phyloP scores from a whole-genome alignment of 148 eudicot genomes.

The Rhododendron kiyosumense region DNA sequence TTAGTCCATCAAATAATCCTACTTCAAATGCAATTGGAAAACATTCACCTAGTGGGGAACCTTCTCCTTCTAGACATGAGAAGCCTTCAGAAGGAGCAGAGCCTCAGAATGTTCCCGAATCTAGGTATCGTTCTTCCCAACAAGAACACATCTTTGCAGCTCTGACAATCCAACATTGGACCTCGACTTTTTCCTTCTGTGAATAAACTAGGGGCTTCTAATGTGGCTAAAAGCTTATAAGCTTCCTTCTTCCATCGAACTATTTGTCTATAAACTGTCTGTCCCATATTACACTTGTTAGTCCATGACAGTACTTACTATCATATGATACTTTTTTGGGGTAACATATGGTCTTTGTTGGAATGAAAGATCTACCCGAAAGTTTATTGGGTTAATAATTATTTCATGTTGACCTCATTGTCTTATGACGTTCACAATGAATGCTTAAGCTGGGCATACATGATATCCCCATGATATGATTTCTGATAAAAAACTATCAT shows the following conservation, averaged over 20 bases:
- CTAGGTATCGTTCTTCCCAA: slow-evolving; percentile 46
- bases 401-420: not conserved
- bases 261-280: not conserved
- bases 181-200: not conserved
- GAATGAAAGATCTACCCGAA: not conserved
- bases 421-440: not conserved
- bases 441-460: not conserved
- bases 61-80: slow-evolving; percentile 39
- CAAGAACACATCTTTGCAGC: not conserved
- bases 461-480: not conserved
- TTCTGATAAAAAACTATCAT: not conserved
- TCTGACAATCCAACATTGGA: not conserved
- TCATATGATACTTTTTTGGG: not conserved
- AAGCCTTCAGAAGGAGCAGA: slow-evolving; percentile 39
- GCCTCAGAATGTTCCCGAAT: slow-evolving; percentile 55
- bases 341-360: not conserved
- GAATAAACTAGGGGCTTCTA: not conserved
- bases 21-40: slow-evolving; percentile 34
- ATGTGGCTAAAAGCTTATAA: not conserved
- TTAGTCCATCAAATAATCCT: slow-evolving; percentile 29
- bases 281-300: not conserved
- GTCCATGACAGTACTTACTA: not conserved
- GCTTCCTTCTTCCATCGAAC: not conserved
- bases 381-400: not conserved
- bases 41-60: slow-evolving; percentile 30